Conservation (phyloP, 257 asterid genomes). For the Przewalskia tangutica region DNA sequence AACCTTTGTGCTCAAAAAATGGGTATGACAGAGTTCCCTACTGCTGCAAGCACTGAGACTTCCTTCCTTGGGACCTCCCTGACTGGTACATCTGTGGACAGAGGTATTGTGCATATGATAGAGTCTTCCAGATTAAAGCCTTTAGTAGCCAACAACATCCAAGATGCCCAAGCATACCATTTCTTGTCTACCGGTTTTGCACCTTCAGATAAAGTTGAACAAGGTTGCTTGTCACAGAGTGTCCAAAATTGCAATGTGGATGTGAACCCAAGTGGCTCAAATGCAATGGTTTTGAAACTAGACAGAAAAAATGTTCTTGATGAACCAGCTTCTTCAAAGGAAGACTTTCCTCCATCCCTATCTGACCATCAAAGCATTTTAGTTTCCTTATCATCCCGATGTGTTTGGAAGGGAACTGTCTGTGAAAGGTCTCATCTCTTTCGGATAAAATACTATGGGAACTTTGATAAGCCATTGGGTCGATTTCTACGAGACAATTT, state of each 20-base stretch:
- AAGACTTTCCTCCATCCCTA: conserved; percentile 80
- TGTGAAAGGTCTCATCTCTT: conserved; percentile 89
- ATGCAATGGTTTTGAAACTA: conserved; percentile 10
- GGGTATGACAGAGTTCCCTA: conserved; percentile 19
- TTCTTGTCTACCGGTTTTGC: conserved; percentile 12
- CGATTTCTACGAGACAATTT: conserved; percentile 80
- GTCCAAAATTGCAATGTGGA: conserved; percentile 19
- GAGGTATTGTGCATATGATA: conserved; percentile 13
- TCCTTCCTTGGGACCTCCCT: conserved; percentile 24
- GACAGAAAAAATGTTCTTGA: conserved; percentile 30
- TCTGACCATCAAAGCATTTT: conserved; percentile 88
- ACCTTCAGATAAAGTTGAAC: conserved; percentile 11
- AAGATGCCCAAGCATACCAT: conserved; percentile 15
- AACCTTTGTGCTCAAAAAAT: conserved; percentile 20
- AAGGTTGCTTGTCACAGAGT: conserved; percentile 4
- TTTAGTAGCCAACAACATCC: conserved; percentile 9
- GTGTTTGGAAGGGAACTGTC: conserved; percentile 93
- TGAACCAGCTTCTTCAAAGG: conserved; percentile 44
- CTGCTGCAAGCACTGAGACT: conserved; percentile 24
- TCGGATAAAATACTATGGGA: conserved; percentile 82
- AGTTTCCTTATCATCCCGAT: conserved; percentile 80
- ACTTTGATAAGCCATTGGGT: conserved; percentile 88
- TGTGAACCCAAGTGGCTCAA: conserved; percentile 10
- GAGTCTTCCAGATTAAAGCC: conserved; percentile 20
- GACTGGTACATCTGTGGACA: conserved; percentile 20